Evolutionary conservation across 371 early-diverging fungal species (phyloP).

Genomic region (Encephalitozoon hellem): DNA sequence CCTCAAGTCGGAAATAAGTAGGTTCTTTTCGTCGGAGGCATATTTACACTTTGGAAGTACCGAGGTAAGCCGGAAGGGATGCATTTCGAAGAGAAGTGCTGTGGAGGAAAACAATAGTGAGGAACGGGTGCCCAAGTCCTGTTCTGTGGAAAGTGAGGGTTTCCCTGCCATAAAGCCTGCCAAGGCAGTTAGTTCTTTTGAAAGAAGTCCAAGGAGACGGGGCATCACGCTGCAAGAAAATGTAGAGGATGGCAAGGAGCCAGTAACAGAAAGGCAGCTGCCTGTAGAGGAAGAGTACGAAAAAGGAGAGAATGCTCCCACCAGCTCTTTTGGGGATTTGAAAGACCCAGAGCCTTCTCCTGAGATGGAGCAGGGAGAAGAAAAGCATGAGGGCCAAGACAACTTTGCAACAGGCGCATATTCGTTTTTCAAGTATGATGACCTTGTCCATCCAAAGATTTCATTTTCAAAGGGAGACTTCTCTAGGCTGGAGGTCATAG

Average conservation of each 20-base stretch:
- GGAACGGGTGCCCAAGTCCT: slow-evolving; percentile 17
- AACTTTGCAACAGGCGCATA: not conserved
- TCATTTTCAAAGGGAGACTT: slow-evolving; percentile 68
- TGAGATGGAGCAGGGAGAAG: not conserved
- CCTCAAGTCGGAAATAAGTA: slow-evolving; percentile 20
- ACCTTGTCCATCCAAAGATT: not conserved
- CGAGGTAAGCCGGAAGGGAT: not conserved
- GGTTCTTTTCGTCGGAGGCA: not conserved
- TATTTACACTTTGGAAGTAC: not conserved
- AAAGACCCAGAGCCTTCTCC: not conserved
- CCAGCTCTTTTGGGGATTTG: not conserved
- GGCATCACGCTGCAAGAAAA: no score
- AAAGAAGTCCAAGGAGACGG: not conserved
- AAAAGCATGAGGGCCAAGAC: not conserved
- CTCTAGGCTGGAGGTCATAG: slow-evolving; percentile 70
- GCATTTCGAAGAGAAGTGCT: not conserved
- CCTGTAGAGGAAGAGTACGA: not conserved
- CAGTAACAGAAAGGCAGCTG: not conserved
- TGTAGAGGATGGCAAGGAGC: not conserved
- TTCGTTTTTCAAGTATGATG: not conserved
- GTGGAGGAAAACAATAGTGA: not conserved
- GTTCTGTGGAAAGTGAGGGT: not conserved
- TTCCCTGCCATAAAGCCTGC: not conserved
- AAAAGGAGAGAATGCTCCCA: not conserved
- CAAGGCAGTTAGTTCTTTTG: not conserved